A percentile compares a stretch with the other conserved stretches of the same genome.
phyloP scores from a whole-genome alignment of 1,284 basidiomycete genomes.

The Mycena sp. region DNA sequence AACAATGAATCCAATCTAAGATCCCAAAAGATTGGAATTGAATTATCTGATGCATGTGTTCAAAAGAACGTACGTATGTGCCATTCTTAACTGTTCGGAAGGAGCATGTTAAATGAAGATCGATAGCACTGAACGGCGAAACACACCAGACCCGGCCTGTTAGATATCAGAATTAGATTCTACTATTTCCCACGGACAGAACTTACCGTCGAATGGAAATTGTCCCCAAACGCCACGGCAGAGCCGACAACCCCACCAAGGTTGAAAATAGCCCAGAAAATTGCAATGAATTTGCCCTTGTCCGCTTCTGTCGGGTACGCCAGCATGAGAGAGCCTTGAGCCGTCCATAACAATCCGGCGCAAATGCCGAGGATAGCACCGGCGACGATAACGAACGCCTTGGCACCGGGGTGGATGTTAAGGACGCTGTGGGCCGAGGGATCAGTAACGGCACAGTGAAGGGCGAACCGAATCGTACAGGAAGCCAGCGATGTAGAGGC shows the following conservation, averaged over 20 bases:
- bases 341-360: constrained; percentile 88
- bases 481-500: constrained; percentile 79
- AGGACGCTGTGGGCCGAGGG: constrained; percentile 53
- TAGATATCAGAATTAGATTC: background rate
- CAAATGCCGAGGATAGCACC: constrained; percentile 87
- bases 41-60: background rate
- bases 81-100: constrained; percentile 57
- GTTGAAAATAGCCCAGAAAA: constrained; percentile 85
- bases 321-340: constrained; percentile 87
- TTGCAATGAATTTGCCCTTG: constrained; percentile 82
- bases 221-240: constrained; percentile 68
- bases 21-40: background rate
- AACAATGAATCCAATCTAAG: constrained; percentile 76
- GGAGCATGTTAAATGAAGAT: constrained; percentile 13
- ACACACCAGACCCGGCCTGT: constrained; percentile 44
- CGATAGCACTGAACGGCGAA: constrained; percentile 2
- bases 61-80: constrained; percentile 61
- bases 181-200: background rate
- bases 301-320: constrained; percentile 81
- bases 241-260: constrained; percentile 76
- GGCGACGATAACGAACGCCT: constrained; percentile 75
- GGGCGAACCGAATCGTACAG: constrained; percentile 55
- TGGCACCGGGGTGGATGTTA: constrained; percentile 71
- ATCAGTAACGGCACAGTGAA: background rate
- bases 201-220: constrained; percentile 58